Conservation (phyloP, 139 green algal species). For the Closterium sp. region DNA sequence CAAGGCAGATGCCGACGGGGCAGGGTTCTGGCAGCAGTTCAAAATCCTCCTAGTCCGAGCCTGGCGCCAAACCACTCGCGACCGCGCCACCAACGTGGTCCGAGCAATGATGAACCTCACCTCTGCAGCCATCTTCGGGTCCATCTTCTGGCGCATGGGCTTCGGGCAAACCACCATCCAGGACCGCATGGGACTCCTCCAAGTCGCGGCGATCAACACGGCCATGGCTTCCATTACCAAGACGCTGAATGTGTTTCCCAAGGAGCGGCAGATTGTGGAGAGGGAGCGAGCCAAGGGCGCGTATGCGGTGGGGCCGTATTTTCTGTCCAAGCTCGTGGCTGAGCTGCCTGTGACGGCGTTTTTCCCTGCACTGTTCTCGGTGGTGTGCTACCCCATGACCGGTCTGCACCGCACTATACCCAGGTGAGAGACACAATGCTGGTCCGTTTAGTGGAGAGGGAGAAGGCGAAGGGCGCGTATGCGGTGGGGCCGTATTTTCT, state of each 20-base stretch:
- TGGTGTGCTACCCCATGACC: constrained; percentile 52
- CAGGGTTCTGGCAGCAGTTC: neutral
- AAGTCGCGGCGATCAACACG: constrained; percentile 53
- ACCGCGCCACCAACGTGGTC: constrained; percentile 76
- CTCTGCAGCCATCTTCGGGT: constrained; percentile 86
- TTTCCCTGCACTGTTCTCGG: constrained; percentile 53
- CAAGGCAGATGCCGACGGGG: neutral
- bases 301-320: constrained; percentile 53
- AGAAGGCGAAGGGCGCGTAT: constrained; percentile 39
- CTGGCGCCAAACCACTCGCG: constrained; percentile 61
- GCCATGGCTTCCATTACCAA: constrained; percentile 50
- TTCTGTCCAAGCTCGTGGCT: constrained; percentile 53
- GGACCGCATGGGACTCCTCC: constrained; percentile 82
- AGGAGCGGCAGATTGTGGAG: constrained; percentile 49
- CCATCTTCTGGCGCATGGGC: constrained; percentile 85
- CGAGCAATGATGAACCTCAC: constrained; percentile 71
- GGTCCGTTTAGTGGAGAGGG: neutral
- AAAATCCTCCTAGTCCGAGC: neutral
- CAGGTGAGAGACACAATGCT: neutral
- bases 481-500: constrained; percentile 52
- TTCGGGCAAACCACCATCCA: constrained; percentile 74
- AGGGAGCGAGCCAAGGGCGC: constrained; percentile 28
- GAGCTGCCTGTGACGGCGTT: constrained; percentile 55
- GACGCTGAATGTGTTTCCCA: constrained; percentile 53
- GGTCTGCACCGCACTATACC: constrained; percentile 40